Conservation (phyloP, 805 yeast species). For the Candida yuanshanica region DNA sequence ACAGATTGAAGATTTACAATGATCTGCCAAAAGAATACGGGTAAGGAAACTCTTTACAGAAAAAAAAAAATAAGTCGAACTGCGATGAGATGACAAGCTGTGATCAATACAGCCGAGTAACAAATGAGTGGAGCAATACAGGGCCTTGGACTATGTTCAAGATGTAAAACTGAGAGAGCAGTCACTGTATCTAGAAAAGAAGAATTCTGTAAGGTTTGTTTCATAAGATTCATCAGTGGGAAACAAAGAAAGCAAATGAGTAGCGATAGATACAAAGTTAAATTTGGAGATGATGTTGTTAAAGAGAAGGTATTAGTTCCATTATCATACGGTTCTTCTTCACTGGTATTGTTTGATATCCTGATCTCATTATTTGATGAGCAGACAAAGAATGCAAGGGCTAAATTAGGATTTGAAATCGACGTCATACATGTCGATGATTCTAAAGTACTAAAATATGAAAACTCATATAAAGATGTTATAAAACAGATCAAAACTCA, state of each 20-base stretch:
- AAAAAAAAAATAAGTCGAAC: not conserved
- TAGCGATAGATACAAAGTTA: constrained; percentile 66
- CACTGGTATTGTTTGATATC: constrained; percentile 66
- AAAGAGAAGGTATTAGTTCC: constrained; percentile 50
- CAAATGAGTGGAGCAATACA: not conserved
- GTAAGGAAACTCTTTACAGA: not conserved
- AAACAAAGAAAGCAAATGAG: constrained; percentile 77
- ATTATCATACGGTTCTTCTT: constrained; percentile 60
- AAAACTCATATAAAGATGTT: constrained; percentile 11
- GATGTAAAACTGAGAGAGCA: constrained; percentile 43
- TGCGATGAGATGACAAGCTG: not conserved
- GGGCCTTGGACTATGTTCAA: constrained; percentile 16
- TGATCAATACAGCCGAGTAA: not conserved
- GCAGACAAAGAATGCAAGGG: constrained; percentile 56
- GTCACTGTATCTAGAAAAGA: constrained; percentile 55
- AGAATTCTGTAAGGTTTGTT: constrained; percentile 61
- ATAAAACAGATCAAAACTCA: constrained; percentile 12
- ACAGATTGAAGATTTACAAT: too few relatives aligned
- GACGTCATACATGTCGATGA: constrained; percentile 46
- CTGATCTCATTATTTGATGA: constrained; percentile 53
- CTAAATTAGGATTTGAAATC: constrained; percentile 62
- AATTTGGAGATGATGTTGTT: constrained; percentile 43
- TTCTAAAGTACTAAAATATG: constrained; percentile 17
- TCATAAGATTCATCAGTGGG: constrained; percentile 62
- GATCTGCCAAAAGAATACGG: not conserved